Percentiles rank a stretch among this genome's conserved stretches.
These are phyloP conservation scores for Eucalyptus shirleyi DNA, from an alignment of 345 rosid species.

Conservation along the genomic window DNA sequence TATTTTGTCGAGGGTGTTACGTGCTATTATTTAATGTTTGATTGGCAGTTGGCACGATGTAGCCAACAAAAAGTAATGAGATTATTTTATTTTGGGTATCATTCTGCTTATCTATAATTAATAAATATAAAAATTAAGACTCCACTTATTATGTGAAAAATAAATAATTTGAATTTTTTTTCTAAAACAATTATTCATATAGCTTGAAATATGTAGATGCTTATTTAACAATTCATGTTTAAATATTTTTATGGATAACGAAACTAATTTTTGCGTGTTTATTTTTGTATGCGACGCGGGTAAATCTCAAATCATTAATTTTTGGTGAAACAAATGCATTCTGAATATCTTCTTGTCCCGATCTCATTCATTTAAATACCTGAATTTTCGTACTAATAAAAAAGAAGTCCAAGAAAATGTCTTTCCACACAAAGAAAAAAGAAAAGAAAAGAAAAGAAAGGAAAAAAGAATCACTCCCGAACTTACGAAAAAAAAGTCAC, in stretches of 20 bases:
- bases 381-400: background rate
- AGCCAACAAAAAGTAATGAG: background rate
- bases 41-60: background rate
- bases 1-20: background rate
- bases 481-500: background rate
- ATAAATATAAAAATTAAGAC: background rate
- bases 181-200: background rate
- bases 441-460: no score
- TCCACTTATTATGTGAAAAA: background rate
- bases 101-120: background rate
- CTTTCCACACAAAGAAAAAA: background rate
- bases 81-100: background rate
- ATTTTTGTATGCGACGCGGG: fast-evolving
- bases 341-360: background rate
- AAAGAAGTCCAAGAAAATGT: background rate
- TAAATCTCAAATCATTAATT: background rate
- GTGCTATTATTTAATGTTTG: background rate
- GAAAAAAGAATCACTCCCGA: no score
- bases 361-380: background rate
- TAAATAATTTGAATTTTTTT: background rate
- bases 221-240: no score
- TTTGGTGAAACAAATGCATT: background rate
- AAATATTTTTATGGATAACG: background rate
- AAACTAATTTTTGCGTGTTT: background rate
- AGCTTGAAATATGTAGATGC: background rate